Conservation (phyloP, 495 filamentous ascomycete species). For the Cercophora newfieldiana region DNA sequence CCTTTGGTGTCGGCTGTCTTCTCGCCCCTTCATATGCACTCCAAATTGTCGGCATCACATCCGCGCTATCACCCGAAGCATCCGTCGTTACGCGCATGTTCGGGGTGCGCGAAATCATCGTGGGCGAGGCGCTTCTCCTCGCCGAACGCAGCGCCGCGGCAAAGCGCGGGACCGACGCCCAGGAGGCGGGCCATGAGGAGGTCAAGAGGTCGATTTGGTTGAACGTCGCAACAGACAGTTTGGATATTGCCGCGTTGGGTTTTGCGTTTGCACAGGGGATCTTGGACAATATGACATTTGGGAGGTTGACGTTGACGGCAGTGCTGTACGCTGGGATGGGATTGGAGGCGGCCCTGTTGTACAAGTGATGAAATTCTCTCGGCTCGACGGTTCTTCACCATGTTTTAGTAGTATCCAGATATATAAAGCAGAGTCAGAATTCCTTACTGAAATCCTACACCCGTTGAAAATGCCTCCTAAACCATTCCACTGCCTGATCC, state of each 20-base stretch:
- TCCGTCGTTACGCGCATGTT: constrained; percentile 9
- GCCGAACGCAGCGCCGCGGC: constrained; percentile 2
- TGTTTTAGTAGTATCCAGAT: too few species aligned
- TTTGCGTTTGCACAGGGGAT: constrained; percentile 2
- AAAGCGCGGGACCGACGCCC: constrained; percentile 2
- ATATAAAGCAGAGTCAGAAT: too few species aligned
- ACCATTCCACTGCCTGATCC: constrained; percentile 55
- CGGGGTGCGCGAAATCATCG: constrained; percentile 10
- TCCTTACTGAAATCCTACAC: too few species aligned
- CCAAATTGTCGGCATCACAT: neutral
- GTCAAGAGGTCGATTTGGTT: constrained; percentile 4
- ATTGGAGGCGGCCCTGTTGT: neutral
- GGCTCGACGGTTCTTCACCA: neutral
- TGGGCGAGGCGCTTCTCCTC: constrained; percentile 6
- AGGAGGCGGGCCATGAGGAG: constrained; percentile 6
- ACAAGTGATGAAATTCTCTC: neutral
- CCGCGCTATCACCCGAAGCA: neutral
- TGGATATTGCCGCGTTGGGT: neutral
- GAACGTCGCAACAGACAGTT: constrained; percentile 6
- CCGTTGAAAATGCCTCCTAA: constrained; percentile 35
- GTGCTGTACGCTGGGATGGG: neutral
- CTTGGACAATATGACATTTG: neutral
- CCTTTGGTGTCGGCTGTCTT: constrained; percentile 5
- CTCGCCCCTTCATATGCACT: constrained; percentile 2
- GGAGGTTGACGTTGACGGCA: neutral